Evolutionary conservation across 768 basidiomycete species (phyloP), one percentile per base, ranked within the genome.

Genomic region (Cyathus striatus): DNA sequence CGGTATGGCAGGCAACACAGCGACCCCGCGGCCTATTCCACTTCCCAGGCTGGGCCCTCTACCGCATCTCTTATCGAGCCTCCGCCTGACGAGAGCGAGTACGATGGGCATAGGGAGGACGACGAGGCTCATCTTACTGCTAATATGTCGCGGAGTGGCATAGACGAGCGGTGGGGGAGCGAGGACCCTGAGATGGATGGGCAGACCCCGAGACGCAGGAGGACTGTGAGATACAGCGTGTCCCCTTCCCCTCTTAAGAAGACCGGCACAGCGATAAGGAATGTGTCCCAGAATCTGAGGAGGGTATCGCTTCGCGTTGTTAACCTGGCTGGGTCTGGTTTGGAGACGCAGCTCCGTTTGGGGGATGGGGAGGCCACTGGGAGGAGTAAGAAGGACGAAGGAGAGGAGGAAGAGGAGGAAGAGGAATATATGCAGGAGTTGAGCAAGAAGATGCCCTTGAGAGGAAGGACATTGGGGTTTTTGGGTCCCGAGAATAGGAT

Each of bases 241-340:
- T 59, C 74, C 0, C 67, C 78, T 5, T 83, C 82, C 0, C 79
- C 85, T 1, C 56, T 86, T 20, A 77, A 76, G 46, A 78, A 70
- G 49, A 79, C 83, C 2, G 76, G 78, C 2, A 72, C 75, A 0
- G 79, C 75, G 7, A 62, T 88, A 38, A 77, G 74, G 51, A 65
- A 70, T 22, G 72, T 86, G 22, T 78, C 78, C 13, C 69, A 70
- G 44, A 78, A 68, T 43, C 48, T 89, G 5, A 71, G 76, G 10
- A 70, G 83, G 17, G 80, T 81, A 38, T 88, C 86, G 7, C 57
- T 84, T 46, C 81, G 90, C 13, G 88, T 93, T n/a, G 90, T 89
- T 34, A 90, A 90, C 55, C 60, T 93, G 43, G 78, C 78, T 6
- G 78, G 77, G 2, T 64, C 69, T 12, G 80, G 78, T 0, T 50